Evolutionary conservation across 768 basidiomycete genomes (phyloP).

Genomic region (Mrakia gelida): DNA sequence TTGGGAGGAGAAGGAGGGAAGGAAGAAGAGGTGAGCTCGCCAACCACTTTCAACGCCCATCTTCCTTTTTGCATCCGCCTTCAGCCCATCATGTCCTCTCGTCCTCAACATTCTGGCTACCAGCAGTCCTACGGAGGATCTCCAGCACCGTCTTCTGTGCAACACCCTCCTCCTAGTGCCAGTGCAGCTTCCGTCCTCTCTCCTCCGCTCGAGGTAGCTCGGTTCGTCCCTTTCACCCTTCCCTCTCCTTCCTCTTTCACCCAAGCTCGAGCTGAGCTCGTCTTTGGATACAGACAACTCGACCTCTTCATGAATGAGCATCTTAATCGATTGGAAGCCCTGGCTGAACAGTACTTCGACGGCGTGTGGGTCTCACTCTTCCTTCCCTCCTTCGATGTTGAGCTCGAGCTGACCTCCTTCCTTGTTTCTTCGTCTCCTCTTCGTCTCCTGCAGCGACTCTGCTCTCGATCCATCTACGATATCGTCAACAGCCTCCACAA

Average conservation of each 20-base stretch:
- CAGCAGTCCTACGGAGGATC: background rate
- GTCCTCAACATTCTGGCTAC: background rate
- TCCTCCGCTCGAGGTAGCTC: background rate
- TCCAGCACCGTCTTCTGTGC: background rate
- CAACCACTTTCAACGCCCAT: too few species aligned
- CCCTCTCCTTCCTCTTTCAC: background rate
- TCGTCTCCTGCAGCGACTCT: background rate
- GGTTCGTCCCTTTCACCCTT: background rate
- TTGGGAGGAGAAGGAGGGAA: too few species aligned
- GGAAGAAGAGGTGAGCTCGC: too few species aligned
- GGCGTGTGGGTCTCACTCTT: background rate
- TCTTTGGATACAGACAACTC: background rate
- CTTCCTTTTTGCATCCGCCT: too few species aligned
- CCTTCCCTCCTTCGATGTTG: background rate
- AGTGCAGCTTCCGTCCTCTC: background rate
- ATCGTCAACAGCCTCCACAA: background rate
- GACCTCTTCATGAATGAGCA: constrained; percentile 15
- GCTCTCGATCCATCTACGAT: background rate
- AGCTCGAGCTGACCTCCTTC: constrained; percentile 5
- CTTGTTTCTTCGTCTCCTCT: background rate
- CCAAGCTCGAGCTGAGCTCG: background rate
- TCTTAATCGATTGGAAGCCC: background rate
- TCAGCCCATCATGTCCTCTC: background rate
- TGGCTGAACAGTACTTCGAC: constrained; percentile 5
- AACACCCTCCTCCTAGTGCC: background rate